Base-by-base conservation (phyloP, 768 basidiomycete species). In the Postia placenta region DNA sequence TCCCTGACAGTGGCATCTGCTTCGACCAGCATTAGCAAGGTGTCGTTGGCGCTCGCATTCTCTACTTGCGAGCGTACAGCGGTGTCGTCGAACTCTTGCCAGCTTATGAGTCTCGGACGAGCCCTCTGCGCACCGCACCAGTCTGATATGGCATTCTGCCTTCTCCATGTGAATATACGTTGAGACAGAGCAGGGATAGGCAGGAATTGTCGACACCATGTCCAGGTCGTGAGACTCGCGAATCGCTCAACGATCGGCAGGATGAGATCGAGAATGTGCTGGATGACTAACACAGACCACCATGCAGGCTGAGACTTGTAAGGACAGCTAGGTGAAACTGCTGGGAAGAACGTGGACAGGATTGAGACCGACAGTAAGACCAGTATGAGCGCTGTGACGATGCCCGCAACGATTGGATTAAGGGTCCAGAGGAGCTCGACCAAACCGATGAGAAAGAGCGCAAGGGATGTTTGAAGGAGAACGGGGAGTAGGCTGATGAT, bases 351-450 rank as follows among this genome's bases (percentile, higher is more conserved):
- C 19, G 58, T 56, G 7, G 58, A 56, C 35, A 54, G 20, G 25
- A 53, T 43, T 4, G 53, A 42, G 43, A 56, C 56, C n/a, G 52
- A 27, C 15, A 54, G 42, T 6, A 48, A 50, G 5, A 42, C 9
- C 11, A 48, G 12, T n/a, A 56, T 49, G 30, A 55, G 28, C 12
- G 27, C 30, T 3, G 56, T 52, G 23, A 56, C 47, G 2, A 54
- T 52, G 2, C 49, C 43, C 1, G 55, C 57, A 11, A 59, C 55
- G 15, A 47, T 26, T 4, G 20, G 19, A 19, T 59, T 25, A 2
- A 59, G 35, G 20, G 51, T 52, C 58, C 58, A 59, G 11, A 56
- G 47, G 6, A 56, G 48, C 15, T 47, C 51, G 42, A 66, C 60
- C 5, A 60, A 45, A 11, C 56, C 58, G 14, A 30, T 24, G 17